Base-by-base conservation (phyloP, 805 yeast species). In the Teunomyces lycoperdinae region DNA sequence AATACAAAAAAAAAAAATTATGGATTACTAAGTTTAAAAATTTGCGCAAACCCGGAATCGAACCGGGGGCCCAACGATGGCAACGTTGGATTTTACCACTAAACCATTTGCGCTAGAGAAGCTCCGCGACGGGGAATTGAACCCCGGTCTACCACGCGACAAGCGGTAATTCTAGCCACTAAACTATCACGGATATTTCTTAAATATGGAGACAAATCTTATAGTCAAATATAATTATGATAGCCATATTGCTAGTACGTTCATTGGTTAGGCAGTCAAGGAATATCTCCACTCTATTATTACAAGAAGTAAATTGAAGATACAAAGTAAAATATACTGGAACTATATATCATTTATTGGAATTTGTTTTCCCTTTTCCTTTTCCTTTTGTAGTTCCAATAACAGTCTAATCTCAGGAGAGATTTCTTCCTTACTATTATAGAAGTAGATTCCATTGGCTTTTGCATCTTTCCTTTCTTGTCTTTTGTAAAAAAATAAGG, bases 391-490 rank as follows among this genome's bases (percentile, higher is more conserved):
- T 6, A 10, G 9, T 10, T 38, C 41, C 41, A 38, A 38, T 9
- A 38, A 29, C 11, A n/a, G 17, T 24, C 17, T 24, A 3, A 38
- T 38, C 9, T 38, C 41, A 5, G 30, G 17, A 13, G 41, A n/a
- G 5, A 38, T 38, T 38, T 26, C 41, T 16, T 38, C 30, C 13
- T 38, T 38, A 6, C 41, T 38, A 16, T 59, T 55, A 38, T 50
- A 59, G 28, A 59, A 48, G 9, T 55, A 51, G 16, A 59, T 59
- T 6, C 63, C 63, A 46, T 59, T 57, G 34, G 54, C 52, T 30
- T 47, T 40, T 5, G 63, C 63, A 24, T 45, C 50, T 40, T 41
- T 48, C 16, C 56, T 42, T 36, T 59, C 63, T 29, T 59, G 61
- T 8, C 54, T 43, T 48, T 59, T 59, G 50, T 59, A 59, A 29